phyloP scores from a whole-genome alignment of 306 rosid genomes.

The Abrus precatorius region DNA sequence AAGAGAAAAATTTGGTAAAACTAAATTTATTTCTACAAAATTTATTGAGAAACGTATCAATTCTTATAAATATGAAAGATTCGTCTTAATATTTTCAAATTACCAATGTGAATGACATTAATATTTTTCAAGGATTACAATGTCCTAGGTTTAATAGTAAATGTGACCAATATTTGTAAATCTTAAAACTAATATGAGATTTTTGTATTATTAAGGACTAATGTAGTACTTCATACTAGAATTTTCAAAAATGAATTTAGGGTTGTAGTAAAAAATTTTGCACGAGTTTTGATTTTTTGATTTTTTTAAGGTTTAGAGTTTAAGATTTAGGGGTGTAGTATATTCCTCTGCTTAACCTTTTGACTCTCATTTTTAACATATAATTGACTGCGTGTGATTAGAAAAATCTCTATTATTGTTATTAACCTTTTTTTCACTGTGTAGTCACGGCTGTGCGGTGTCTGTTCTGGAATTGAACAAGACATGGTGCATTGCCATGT shows the following conservation, averaged over 20 bases:
- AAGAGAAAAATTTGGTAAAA: not conserved
- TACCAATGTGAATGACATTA: not conserved
- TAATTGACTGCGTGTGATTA: not conserved
- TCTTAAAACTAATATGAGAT: too few relatives aligned
- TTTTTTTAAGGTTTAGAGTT: too few relatives aligned
- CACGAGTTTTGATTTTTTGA: too few relatives aligned
- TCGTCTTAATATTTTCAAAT: not conserved
- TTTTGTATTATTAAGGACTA: too few relatives aligned
- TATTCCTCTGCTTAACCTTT: not conserved
- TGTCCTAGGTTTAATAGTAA: not conserved
- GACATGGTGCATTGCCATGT: constrained; percentile 17
- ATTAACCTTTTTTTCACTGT: not conserved
- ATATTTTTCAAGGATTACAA: not conserved
- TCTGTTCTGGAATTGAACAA: not conserved
- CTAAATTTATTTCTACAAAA: not conserved
- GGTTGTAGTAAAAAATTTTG: too few relatives aligned
- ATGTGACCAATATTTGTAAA: not conserved
- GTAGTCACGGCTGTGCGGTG: constrained; percentile 25
- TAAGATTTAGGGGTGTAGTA: too few relatives aligned
- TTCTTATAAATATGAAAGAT: not conserved
- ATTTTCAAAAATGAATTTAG: too few relatives aligned
- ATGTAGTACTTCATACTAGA: too few relatives aligned
- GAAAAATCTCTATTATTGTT: not conserved
- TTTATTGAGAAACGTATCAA: not conserved
- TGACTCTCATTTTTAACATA: not conserved